Evolutionary conservation across 176 grass and related monocot genomes (phyloP).

Genomic region (Metroxylon sagu): DNA sequence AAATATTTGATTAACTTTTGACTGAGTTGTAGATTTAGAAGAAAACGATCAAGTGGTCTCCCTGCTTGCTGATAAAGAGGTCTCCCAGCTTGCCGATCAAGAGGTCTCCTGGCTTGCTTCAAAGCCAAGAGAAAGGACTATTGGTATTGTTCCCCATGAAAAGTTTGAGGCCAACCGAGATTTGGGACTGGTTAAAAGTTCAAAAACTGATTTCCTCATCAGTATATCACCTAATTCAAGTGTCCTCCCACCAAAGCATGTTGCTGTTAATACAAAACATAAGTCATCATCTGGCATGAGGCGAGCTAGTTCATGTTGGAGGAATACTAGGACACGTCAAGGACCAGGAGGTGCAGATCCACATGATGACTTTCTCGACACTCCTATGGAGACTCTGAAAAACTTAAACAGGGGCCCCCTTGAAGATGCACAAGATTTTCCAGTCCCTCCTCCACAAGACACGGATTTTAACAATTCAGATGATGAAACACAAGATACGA

Average conservation of each 20-base stretch:
- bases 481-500: slow-evolving; percentile 74
- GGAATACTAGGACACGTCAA: slow-evolving; percentile 45
- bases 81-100: slow-evolving; percentile 1
- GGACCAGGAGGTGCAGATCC: slow-evolving; percentile 55
- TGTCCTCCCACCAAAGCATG: slow-evolving; percentile 19
- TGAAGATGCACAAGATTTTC: slow-evolving; percentile 44
- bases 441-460: slow-evolving; percentile 40
- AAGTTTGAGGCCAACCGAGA: slow-evolving; percentile 22
- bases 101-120: slow-evolving; percentile 18
- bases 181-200: slow-evolving; percentile 21
- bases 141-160: slow-evolving; percentile 1
- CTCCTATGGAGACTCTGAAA: slow-evolving; percentile 51
- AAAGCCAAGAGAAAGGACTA: slow-evolving; percentile 25
- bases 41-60: slow-evolving; percentile 14
- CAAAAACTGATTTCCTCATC: slow-evolving; percentile 11
- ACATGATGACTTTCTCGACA: slow-evolving; percentile 80
- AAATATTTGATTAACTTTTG: no score
- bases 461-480: slow-evolving; percentile 72
- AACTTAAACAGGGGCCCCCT: slow-evolving; percentile 18
- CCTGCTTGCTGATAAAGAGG: slow-evolving; percentile 14
- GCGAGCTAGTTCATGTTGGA: slow-evolving; percentile 36
- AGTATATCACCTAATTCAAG: slow-evolving; percentile 21
- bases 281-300: slow-evolving; percentile 24
- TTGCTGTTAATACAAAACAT: slow-evolving; percentile 26
- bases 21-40: no score